Base-by-base conservation (phyloP, 352 stramenopile species). In the Saprolegnia parasitica region DNA sequence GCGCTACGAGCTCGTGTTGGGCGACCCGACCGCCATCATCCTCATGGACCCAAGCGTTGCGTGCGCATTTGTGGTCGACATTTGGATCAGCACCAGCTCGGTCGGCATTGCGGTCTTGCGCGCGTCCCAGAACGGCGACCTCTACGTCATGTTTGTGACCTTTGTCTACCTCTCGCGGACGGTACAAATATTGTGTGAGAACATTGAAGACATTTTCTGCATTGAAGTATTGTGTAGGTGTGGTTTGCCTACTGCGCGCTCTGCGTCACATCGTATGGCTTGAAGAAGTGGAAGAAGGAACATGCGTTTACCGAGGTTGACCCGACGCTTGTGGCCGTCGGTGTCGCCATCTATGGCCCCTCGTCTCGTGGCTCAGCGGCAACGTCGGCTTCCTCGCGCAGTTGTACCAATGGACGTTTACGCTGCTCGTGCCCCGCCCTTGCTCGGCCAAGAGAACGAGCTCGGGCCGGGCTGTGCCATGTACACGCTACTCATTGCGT, bases 201-300 rank as follows among this genome's bases (percentile, higher is more conserved):
- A 46, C 42, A 15, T 10, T 49, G 13, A 3, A 49, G 18, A 8
- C 42, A 15, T 49, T n/a, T 49, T 49, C 10, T 2, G 5, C 5
- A 5, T 35, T 10, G 6, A 4, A 40, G 1, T 29, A 18, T 15
- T 29, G 26, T 15, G 3, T 61, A 70, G 63, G 9, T 70, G 5
- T 70, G 63, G 63, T 70, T 62, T 61, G 63, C 63, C 10, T 70
- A 61, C 63, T 52, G 40, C 26, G 16, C 50, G 21, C 47, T 70
- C 45, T 52, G 63, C 15, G 20, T 52, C 21, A 16, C 37, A 16
- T 13, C 63, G 1, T 32, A 39, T 23, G 1, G 1, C 9, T 20
- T 70, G 13, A 70, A 70, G 23, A n/a, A 32, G 21, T 61, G 15
- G 20, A 45, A 61, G n/a, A 24, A 21, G 8, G 63, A 70, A 20